phyloP scores from a whole-genome alignment of 2,329 filamentous ascomycete genomes.

The Rhexocercosporidium sp. region DNA sequence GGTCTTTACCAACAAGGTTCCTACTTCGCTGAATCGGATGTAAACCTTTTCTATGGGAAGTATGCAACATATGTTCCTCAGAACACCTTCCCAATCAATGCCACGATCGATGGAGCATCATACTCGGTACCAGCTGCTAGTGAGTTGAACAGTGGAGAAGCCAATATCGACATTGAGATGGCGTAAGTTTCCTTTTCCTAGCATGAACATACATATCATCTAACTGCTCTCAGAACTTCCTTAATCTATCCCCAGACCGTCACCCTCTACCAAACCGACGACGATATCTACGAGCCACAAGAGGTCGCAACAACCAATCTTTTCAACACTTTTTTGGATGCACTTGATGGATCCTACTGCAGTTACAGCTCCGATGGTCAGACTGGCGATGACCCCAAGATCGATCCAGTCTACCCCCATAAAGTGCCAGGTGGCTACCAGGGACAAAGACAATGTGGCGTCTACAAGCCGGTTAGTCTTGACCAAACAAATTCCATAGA shows the following conservation, averaged over 20 bases:
- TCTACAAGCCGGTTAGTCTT: conserved; percentile 22
- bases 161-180: conserved; percentile 33
- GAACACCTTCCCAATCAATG: conserved; percentile 29
- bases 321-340: conserved; percentile 41
- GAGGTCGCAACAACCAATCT: conserved; percentile 32
- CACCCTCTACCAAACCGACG: conserved; percentile 39
- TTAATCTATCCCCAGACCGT: conserved; percentile 36
- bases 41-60: conserved; percentile 27
- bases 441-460: conserved; percentile 35
- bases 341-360: conserved; percentile 47
- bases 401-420: conserved; percentile 52
- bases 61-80: conserved; percentile 27
- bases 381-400: conserved; percentile 45
- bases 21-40: conserved; percentile 29
- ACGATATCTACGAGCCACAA: conserved; percentile 33
- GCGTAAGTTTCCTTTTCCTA: conserved; percentile 14
- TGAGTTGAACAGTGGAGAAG: conserved; percentile 25
- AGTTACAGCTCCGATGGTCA: conserved; percentile 51
- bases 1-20: conserved; percentile 28
- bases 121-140: conserved; percentile 24
- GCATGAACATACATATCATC: neutral
- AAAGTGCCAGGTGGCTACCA: conserved; percentile 47
- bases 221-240: conserved; percentile 22
- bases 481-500: neutral
- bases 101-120: conserved; percentile 28